Evolutionary conservation across 2,329 filamentous ascomycete genomes (phyloP), one percentile per base, ranked within the genome.

Genomic region (Graphium sp.): DNA sequence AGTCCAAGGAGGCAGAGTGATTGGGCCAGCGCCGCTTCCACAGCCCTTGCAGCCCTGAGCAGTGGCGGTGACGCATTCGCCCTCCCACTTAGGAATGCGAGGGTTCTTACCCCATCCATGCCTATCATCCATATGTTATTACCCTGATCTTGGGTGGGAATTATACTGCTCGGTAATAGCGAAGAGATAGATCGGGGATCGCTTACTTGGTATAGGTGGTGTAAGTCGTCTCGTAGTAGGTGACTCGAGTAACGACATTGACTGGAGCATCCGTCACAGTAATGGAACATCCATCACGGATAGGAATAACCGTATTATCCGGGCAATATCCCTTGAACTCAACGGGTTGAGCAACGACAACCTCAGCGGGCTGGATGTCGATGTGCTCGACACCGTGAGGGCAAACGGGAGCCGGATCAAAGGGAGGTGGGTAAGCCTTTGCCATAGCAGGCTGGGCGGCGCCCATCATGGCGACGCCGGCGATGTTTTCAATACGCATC

Each of bases 221-320:
- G 5, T 27, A 22, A 15, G 26, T 25, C 4, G 28, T 37, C 16
- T 32, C 26, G 18, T 18, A 14, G 10, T 17, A 24, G 10, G 32
- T 37, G 8, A 37, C 28, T 8, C 31, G 24, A 10, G 35, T 37
- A 17, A 28, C 32, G 24, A 37, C 13, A 2, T 22, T 26, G 12
- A 20, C 22, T 8, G 35, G 35, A 19, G 35, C 35, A 19, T 36
- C 22, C 12, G 30, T 31, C 26, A 36, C 13, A 13, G 27, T 31
- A 7, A 36, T 26, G 17, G 30, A 28, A 13, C 26, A 16, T 10
- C 30, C 23, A 10, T 24, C 18, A 24, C 30, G n/a, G 13, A 34
- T 31, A 16, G 31, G 16, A n/a, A 37, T 26, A 23, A 33, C 26
- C 11, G 33, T 35, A 29, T 34, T 33, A 2, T 12, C 5, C 6